Conservation (phyloP, 371 early-diverging fungal genomes). For the Sanchytrium tribonematis region DNA sequence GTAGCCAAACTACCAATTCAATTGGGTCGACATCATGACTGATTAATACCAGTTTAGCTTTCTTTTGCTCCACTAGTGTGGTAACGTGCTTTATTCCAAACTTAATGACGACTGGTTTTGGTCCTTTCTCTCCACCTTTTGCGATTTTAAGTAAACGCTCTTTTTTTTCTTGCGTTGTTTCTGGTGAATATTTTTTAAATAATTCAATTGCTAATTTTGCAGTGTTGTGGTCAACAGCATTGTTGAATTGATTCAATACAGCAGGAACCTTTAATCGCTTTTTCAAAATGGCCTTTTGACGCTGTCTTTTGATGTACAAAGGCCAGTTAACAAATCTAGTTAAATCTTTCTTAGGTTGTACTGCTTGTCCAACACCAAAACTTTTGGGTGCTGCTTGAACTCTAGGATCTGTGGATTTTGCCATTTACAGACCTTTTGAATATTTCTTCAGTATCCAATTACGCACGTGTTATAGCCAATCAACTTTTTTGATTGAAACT, state of each 20-base stretch:
- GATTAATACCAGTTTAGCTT: slow-evolving; percentile 93
- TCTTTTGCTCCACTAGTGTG: slow-evolving; percentile 87
- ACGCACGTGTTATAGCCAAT: no score
- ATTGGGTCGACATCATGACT: slow-evolving; percentile 99
- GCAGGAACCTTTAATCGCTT: slow-evolving; percentile 98
- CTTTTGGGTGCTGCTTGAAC: not conserved
- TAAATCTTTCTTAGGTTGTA: slow-evolving; percentile 81
- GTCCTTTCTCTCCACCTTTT: slow-evolving; percentile 22
- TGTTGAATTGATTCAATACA: slow-evolving; percentile 96
- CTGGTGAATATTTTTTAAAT: slow-evolving; percentile 93
- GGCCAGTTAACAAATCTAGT: slow-evolving; percentile 93
- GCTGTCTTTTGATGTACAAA: slow-evolving; percentile 81
- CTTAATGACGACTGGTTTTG: slow-evolving; percentile 89
- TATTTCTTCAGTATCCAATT: no score
- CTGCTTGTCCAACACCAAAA: slow-evolving; percentile 28
- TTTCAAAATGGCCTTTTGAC: slow-evolving; percentile 81
- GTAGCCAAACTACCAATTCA: slow-evolving; percentile 93
- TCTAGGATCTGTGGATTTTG: not conserved
- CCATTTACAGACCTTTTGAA: no score
- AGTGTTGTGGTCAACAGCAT: slow-evolving; percentile 83
- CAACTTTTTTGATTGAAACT: no score
- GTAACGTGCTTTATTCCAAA: slow-evolving; percentile 99
- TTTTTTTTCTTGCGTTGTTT: slow-evolving; percentile 85
- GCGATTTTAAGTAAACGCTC: slow-evolving; percentile 53
- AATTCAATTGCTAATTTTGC: slow-evolving; percentile 88